phyloP scores from a whole-genome alignment of 306 rosid genomes.

The Rubus parviflorus region DNA sequence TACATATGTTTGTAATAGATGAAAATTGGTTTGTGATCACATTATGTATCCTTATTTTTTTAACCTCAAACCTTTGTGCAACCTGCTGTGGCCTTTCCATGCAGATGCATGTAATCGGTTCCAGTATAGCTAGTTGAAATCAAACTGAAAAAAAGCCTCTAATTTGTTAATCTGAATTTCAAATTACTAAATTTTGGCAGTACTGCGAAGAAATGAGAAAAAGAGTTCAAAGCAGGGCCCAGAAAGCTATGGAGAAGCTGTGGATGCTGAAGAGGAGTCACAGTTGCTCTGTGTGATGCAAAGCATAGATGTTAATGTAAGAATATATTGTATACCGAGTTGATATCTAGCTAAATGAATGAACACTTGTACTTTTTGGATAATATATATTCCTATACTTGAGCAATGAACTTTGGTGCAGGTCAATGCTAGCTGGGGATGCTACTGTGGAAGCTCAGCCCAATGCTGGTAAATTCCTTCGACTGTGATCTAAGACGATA shows the following conservation, averaged over 20 bases:
- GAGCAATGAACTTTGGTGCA: not conserved
- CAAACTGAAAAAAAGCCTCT: not conserved
- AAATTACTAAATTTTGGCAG: conserved; percentile 28
- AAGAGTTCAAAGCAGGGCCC: conserved; percentile 54
- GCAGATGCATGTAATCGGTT: not conserved
- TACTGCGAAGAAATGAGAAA: conserved; percentile 54
- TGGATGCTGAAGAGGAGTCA: conserved; percentile 55
- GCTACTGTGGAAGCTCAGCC: not conserved
- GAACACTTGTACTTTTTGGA: not conserved
- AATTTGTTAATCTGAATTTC: not conserved
- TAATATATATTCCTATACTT: not conserved
- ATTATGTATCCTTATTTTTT: not conserved
- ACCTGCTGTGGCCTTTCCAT: not conserved
- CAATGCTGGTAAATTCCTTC: not conserved
- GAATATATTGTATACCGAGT: not conserved
- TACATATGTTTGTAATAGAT: not conserved
- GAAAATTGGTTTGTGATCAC: not conserved
- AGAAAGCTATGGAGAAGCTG: conserved; percentile 56
- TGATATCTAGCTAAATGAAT: not conserved
- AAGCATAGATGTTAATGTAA: not conserved
- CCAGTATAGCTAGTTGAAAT: not conserved
- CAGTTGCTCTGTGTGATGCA: conserved; percentile 56
- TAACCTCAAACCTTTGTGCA: not conserved
- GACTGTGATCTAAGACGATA: not conserved
- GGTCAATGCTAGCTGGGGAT: not conserved